phyloP scores from a whole-genome alignment of 192 early-diverging fungal genomes.

The Rhizoclosmatium sp. region DNA sequence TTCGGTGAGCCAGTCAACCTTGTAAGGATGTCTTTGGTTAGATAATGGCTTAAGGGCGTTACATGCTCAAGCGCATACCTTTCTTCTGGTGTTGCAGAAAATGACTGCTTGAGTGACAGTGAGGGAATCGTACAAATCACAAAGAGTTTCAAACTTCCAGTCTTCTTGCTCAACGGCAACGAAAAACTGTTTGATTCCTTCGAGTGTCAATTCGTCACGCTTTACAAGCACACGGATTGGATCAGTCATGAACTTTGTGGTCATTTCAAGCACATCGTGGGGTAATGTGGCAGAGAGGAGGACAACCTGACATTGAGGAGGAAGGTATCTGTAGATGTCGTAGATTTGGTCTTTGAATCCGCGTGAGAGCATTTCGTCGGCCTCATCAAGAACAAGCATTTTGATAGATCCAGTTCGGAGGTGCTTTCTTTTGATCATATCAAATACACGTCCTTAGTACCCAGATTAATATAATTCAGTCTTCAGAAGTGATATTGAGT shows the following conservation, averaged over 20 bases:
- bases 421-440: conserved; percentile 92
- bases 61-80: conserved; percentile 58
- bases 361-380: conserved; percentile 91
- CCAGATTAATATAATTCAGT: conserved; percentile 55
- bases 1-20: conserved; percentile 95
- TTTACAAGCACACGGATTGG: conserved; percentile 95
- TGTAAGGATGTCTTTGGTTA: not conserved
- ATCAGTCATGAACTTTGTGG: conserved; percentile 97
- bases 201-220: conserved; percentile 97
- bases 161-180: conserved; percentile 99
- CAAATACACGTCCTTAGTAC: conserved; percentile 91
- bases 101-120: conserved; percentile 99
- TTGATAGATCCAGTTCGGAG: conserved; percentile 86
- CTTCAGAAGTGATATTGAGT: no score
- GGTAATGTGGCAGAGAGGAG: conserved; percentile 92
- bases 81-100: conserved; percentile 99
- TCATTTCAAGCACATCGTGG: conserved; percentile 95
- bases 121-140: conserved; percentile 98
- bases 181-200: conserved; percentile 99
- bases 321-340: conserved; percentile 80
- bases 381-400: conserved; percentile 97
- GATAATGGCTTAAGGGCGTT: not conserved
- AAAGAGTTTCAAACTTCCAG: conserved; percentile 98
- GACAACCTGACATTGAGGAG: conserved; percentile 92
- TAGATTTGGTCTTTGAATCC: conserved; percentile 99